Percentiles rank a stretch among this genome's conserved stretches.
These are phyloP conservation scores for Ophiostoma montium DNA, from an alignment of 2,329 filamentous ascomycete genomes.

Conservation along the genomic window DNA sequence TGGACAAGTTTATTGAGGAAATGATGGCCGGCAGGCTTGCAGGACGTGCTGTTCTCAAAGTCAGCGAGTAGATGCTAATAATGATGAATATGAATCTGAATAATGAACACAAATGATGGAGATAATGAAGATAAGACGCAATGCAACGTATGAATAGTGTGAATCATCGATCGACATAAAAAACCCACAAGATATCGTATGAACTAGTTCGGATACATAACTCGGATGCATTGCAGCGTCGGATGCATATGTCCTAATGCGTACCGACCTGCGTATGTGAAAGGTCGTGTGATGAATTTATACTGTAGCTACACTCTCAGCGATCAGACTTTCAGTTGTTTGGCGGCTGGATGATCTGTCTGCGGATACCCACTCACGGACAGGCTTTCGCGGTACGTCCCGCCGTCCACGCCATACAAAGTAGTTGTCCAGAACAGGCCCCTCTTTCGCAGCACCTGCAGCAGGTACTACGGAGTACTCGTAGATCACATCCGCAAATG, in stretches of 20 bases:
- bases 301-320: too few species aligned
- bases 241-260: too few species aligned
- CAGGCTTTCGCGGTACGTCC: constrained; percentile 4
- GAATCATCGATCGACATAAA: too few species aligned
- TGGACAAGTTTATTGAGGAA: constrained; percentile 8
- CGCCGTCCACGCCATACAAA: constrained; percentile 9
- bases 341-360: not conserved
- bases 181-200: too few species aligned
- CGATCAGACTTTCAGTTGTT: constrained; percentile 2
- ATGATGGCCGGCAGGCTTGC: constrained; percentile 6
- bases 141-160: too few species aligned
- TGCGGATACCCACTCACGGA: not conserved
- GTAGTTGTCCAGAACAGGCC: constrained; percentile 42
- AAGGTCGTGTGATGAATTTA: too few species aligned
- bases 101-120: not conserved
- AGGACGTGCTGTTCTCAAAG: constrained; percentile 8
- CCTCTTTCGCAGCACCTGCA: constrained; percentile 45
- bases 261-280: too few species aligned
- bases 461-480: too few species aligned
- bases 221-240: too few species aligned
- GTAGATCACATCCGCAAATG: constrained; percentile 51
- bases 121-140: not conserved
- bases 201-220: too few species aligned
- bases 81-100: not conserved
- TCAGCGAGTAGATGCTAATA: not conserved